A percentile compares a stretch with the other conserved stretches of the same genome.
These are phyloP conservation scores for Chlamydomonas schloesseri DNA, from an alignment of 139 green algal species.

Conservation along the genomic window DNA sequence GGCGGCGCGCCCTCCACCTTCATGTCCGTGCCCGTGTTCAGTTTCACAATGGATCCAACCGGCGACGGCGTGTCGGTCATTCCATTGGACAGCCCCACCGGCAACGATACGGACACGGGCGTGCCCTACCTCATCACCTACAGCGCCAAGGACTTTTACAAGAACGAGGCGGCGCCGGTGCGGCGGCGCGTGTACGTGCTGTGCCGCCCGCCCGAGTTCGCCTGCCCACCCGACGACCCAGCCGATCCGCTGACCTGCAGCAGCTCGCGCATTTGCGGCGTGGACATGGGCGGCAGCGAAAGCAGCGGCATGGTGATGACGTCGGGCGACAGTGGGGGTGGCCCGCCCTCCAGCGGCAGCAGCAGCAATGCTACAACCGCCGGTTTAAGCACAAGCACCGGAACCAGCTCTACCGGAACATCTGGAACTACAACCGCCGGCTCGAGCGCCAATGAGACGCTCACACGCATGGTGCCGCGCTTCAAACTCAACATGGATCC, in stretches of 20 bases:
- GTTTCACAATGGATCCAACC: not conserved
- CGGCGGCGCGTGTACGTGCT: slow-evolving; percentile 31
- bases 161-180: not conserved
- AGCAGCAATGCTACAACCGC: no score
- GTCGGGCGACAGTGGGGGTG: no score
- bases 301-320: no score
- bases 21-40: not conserved
- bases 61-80: not conserved
- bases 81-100: not conserved
- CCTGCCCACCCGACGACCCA: not conserved
- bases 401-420: not conserved
- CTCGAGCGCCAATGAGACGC: not conserved
- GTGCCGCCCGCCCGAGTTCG: not conserved
- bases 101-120: not conserved
- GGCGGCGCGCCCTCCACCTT: not conserved
- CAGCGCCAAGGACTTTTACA: not conserved
- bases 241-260: not conserved
- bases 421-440: not conserved
- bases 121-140: slow-evolving; percentile 16
- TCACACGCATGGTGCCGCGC: not conserved
- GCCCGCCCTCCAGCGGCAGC: no score
- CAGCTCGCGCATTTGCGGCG: not conserved
- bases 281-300: not conserved
- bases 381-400: not conserved
- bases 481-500: not conserved